These are phyloP conservation scores for Xylaria digitata DNA, from an alignment of 2,329 filamentous ascomycete genomes.

Conservation along the genomic window DNA sequence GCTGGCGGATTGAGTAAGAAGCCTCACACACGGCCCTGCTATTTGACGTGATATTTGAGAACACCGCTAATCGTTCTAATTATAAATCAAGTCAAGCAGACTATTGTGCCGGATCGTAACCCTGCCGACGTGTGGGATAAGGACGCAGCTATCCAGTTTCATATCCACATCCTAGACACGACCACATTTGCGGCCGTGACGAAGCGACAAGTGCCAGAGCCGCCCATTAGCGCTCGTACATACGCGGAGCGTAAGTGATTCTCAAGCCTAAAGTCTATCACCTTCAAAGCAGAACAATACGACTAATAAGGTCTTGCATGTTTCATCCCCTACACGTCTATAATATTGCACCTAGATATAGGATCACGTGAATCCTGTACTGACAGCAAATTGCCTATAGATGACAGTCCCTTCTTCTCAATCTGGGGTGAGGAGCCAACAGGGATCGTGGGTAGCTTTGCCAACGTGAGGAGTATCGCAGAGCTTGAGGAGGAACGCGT, in stretches of 20 bases:
- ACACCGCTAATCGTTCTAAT: background rate
- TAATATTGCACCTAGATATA: background rate
- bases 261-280: background rate
- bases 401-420: background rate
- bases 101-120: background rate
- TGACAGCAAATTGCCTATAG: background rate
- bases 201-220: constrained; percentile 45
- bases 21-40: background rate
- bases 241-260: constrained; percentile 5
- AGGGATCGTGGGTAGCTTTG: constrained; percentile 3
- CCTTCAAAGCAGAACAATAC: too few species aligned
- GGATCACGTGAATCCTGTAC: too few species aligned
- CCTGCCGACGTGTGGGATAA: constrained; percentile 5
- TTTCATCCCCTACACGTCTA: background rate
- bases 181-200: constrained; percentile 50
- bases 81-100: constrained; percentile 2
- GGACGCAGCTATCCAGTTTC: constrained; percentile 22
- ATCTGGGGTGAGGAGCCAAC: constrained; percentile 11
- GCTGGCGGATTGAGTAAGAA: constrained; percentile 15
- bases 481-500: background rate
- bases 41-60: background rate
- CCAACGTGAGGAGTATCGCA: constrained; percentile 3
- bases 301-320: too few species aligned
- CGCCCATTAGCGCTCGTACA: constrained; percentile 48
- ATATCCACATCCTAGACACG: constrained; percentile 53